Conservation (phyloP, 495 filamentous ascomycete genomes). For the Talaromyces thailandensis region DNA sequence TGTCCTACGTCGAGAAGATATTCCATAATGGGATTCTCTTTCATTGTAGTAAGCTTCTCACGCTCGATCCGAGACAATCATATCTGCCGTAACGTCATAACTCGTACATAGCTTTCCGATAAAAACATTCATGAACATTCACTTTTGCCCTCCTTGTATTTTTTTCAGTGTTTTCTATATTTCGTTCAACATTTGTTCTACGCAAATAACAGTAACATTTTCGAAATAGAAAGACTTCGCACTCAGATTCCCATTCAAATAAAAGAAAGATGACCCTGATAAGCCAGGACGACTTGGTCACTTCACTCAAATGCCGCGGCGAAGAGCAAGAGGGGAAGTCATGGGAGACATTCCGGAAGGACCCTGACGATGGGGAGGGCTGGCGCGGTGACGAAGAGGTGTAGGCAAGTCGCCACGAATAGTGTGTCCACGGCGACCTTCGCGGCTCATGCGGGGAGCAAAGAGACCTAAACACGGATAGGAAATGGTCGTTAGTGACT, state of each 20-base stretch:
- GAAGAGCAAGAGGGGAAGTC: background rate
- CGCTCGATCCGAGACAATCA: background rate
- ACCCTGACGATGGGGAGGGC: background rate
- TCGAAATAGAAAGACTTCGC: background rate
- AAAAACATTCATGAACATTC: background rate
- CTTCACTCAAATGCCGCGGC: background rate
- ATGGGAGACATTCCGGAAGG: background rate
- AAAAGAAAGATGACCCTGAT: background rate
- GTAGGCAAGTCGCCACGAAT: background rate
- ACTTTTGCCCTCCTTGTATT: background rate
- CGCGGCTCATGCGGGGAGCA: constrained; percentile 62
- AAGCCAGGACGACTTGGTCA: background rate
- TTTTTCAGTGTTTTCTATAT: background rate
- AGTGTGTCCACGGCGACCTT: constrained; percentile 63
- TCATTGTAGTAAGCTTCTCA: background rate
- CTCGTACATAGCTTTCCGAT: background rate
- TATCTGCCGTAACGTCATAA: background rate
- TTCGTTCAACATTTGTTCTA: background rate
- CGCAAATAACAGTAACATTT: background rate
- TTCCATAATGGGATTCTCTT: background rate
- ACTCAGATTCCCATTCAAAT: background rate
- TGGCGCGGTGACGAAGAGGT: background rate
- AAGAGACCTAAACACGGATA: constrained; percentile 47
- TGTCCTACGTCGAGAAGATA: background rate
- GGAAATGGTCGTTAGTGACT: background rate